Evolutionary conservation across 2,329 filamentous ascomycete genomes (phyloP), one percentile per base, ranked within the genome.

Genomic region (Teratosphaeriaceae sp.): DNA sequence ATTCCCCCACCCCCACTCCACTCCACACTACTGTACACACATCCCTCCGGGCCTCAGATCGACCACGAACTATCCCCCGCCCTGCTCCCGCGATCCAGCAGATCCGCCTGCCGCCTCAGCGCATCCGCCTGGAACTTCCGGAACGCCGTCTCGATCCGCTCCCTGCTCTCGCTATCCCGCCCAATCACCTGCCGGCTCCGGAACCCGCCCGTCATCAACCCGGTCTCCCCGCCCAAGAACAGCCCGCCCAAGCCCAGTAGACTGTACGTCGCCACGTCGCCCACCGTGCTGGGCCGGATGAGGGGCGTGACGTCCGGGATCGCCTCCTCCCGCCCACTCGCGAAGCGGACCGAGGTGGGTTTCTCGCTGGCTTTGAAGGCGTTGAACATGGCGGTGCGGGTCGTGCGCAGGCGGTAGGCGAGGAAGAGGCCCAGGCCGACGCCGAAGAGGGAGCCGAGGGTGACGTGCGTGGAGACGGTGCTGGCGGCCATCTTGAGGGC

Each of bases 171-270:
- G 0, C 76, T 70, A 52, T 84, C 75, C 18, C 60, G 60, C 1
- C 65, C 68, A 41, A 85, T 75, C 1, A 65, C 65, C 27, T 74
- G 66, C 23, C 72, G 68, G 2, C 77, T 79, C 4, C 72, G 69
- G 36, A 70, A 69, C 1, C 71, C 72, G 1, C 82, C 80, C 0
- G 71, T 72, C 44, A 83, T 49, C 36, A 84, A 63, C 0, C 81
- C 80, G 11, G 72, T 62, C 63, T 85, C 81, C 6, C 81, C 80
- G 6, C 80, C 80, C 5, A 85, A 49, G 47, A 85, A 79, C 4
- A 83, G 57, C 0, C 80, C 80, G 12, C 78, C 80, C 0, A 75
- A 56, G 0, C 74, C 73, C 36, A 83, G 79, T 55, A 84, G 75
- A 47, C 75, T 73, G 55, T 80, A 83, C 0, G 81, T 77, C 3